Evolutionary conservation across 176 grass and related monocot genomes (phyloP).

Genomic region (Hordeum marinum): DNA sequence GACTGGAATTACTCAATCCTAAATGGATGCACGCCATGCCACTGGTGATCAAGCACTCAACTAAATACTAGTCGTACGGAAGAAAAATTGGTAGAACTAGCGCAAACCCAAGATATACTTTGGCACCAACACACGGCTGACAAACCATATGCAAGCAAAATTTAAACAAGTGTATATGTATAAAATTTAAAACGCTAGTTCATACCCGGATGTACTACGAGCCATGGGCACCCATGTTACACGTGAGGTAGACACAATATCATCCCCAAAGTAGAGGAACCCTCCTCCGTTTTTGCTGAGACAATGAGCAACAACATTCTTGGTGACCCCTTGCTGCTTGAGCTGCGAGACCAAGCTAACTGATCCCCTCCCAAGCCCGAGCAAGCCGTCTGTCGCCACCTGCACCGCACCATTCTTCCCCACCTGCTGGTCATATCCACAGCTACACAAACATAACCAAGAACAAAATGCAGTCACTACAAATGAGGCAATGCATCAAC

Average conservation of each 20-base stretch:
- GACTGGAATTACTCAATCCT: too few species aligned
- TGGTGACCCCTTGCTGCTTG: slow-evolving; percentile 72
- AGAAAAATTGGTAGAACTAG: background rate
- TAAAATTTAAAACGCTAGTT: background rate
- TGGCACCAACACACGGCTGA: background rate
- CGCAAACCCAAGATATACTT: background rate
- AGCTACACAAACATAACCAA: slow-evolving; percentile 37
- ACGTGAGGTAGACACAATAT: slow-evolving; percentile 46
- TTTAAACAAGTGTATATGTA: background rate
- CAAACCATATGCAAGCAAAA: background rate
- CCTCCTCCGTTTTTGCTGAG: slow-evolving; percentile 63
- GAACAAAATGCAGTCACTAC: background rate
- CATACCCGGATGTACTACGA: slow-evolving; percentile 37
- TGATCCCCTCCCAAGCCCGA: slow-evolving; percentile 72
- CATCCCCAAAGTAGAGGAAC: slow-evolving; percentile 84
- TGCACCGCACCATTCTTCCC: slow-evolving; percentile 24
- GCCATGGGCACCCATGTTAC: slow-evolving; percentile 65
- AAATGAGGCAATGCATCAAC: background rate
- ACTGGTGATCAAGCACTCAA: background rate
- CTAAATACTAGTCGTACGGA: background rate
- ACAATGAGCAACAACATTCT: slow-evolving; percentile 82
- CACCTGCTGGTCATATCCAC: slow-evolving; percentile 82
- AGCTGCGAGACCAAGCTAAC: slow-evolving; percentile 68
- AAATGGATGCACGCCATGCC: background rate
- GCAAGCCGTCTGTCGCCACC: slow-evolving; percentile 59